Percentiles rank a stretch among this genome's conserved stretches.
These are phyloP conservation scores for Coniferiporia sulphurascens DNA, from an alignment of 1,284 basidiomycete species.

Conservation along the genomic window DNA sequence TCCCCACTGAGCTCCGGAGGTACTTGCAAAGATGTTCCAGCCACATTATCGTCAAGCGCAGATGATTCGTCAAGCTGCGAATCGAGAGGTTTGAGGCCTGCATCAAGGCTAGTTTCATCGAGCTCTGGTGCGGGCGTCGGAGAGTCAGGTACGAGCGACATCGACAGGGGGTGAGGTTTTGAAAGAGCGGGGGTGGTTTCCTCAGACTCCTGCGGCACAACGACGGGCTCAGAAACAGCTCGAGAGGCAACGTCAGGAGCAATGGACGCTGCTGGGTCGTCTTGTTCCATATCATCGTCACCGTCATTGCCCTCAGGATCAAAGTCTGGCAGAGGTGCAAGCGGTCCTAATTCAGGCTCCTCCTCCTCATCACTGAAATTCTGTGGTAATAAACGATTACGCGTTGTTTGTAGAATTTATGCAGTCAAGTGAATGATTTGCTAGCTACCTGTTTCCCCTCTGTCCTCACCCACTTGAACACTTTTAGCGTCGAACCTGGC, in stretches of 20 bases:
- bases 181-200: slow-evolving; percentile 52
- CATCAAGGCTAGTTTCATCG: slow-evolving; percentile 29
- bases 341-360: slow-evolving; percentile 56
- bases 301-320: slow-evolving; percentile 60
- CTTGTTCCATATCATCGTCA: slow-evolving; percentile 59
- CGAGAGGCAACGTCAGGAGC: slow-evolving; percentile 34
- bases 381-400: slow-evolving; percentile 31
- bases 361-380: slow-evolving; percentile 80
- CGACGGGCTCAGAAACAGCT: slow-evolving; percentile 32
- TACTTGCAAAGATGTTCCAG: slow-evolving; percentile 25
- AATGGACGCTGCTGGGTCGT: slow-evolving; percentile 53
- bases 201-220: slow-evolving; percentile 32
- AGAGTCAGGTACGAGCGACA: slow-evolving; percentile 36
- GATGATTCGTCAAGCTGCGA: slow-evolving; percentile 32
- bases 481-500: slow-evolving; percentile 53
- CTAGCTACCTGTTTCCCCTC: slow-evolving; percentile 61
- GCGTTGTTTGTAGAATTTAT: not conserved
- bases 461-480: slow-evolving; percentile 71
- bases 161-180: slow-evolving; percentile 46
- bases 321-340: slow-evolving; percentile 65
- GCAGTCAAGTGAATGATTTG: slow-evolving; percentile 3
- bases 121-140: slow-evolving; percentile 28
- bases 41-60: slow-evolving; percentile 27
- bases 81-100: slow-evolving; percentile 45
- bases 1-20: slow-evolving; percentile 26